These are phyloP conservation scores for Spathaspora sp. DNA, from an alignment of 805 yeast genomes.

Conservation along the genomic window DNA sequence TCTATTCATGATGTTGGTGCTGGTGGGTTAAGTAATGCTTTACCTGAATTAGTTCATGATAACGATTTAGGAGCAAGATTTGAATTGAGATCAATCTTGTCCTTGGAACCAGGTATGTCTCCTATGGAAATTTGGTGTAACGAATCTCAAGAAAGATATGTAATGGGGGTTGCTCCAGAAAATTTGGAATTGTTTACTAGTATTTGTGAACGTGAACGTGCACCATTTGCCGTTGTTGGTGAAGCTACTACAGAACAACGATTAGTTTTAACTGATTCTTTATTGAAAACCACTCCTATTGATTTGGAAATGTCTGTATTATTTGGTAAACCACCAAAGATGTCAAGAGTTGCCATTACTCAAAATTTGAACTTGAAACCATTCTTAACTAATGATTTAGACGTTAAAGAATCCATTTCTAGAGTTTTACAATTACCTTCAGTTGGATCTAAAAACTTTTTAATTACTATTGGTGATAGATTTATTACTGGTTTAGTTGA, in stretches of 20 bases:
- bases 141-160: slow-evolving; percentile 98
- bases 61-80: slow-evolving; percentile 92
- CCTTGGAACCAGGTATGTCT: slow-evolving; percentile 96
- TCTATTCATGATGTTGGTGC: slow-evolving; percentile 99
- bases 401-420: slow-evolving; percentile 61
- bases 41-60: slow-evolving; percentile 97
- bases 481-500: slow-evolving; percentile 96
- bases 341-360: slow-evolving; percentile 73
- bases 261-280: slow-evolving; percentile 73
- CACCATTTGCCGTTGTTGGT: slow-evolving; percentile 95
- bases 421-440: slow-evolving; percentile 88
- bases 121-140: slow-evolving; percentile 99
- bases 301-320: slow-evolving; percentile 93
- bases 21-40: slow-evolving; percentile 95
- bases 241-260: slow-evolving; percentile 85
- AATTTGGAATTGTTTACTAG: slow-evolving; percentile 68
- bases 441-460: slow-evolving; percentile 91
- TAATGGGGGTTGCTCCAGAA: slow-evolving; percentile 81
- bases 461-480: slow-evolving; percentile 98
- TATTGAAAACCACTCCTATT: slow-evolving; percentile 80
- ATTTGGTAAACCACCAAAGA: slow-evolving; percentile 96
- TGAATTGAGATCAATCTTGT: slow-evolving; percentile 85
- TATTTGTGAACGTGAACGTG: slow-evolving; percentile 92
- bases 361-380: slow-evolving; percentile 50
- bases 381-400: slow-evolving; percentile 29